These are phyloP conservation scores for Magnolia sinica DNA, from an alignment of 164 flowering plant genomes.

Conservation along the genomic window DNA sequence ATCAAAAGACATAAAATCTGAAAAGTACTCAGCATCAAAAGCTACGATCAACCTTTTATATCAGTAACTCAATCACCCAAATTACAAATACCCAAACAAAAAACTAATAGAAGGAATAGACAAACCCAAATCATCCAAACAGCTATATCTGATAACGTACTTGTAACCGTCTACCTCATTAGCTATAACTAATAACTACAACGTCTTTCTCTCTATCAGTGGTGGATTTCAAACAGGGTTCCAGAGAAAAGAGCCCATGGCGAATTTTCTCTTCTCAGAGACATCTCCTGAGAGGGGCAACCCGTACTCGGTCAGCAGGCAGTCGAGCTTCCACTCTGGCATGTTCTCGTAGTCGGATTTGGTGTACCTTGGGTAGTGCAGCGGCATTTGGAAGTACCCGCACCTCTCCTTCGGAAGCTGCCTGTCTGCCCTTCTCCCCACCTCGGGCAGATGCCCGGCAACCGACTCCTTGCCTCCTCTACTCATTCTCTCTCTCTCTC, in stretches of 20 bases:
- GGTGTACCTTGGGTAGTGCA: conserved; percentile 44
- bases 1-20: too few relatives aligned
- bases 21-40: too few relatives aligned
- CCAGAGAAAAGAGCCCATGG: conserved; percentile 49
- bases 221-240: not conserved
- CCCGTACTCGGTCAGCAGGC: conserved; percentile 32
- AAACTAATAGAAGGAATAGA: too few relatives aligned
- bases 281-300: conserved; percentile 30
- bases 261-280: conserved; percentile 33
- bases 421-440: not conserved
- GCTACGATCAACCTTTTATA: too few relatives aligned
- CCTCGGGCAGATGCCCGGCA: not conserved
- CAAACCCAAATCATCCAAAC: too few relatives aligned
- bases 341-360: conserved; percentile 34
- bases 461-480: not conserved
- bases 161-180: not conserved
- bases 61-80: too few relatives aligned
- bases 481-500: not conserved
- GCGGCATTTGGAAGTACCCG: conserved; percentile 36
- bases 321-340: conserved; percentile 44
- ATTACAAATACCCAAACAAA: too few relatives aligned
- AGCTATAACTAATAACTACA: too few relatives aligned
- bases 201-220: too few relatives aligned
- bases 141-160: too few relatives aligned
- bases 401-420: conserved; percentile 7